A percentile compares a stretch with the other conserved stretches of the same genome.
Conservation (phyloP, 75 land plant genomes). For the Selaginella tamariscina region DNA sequence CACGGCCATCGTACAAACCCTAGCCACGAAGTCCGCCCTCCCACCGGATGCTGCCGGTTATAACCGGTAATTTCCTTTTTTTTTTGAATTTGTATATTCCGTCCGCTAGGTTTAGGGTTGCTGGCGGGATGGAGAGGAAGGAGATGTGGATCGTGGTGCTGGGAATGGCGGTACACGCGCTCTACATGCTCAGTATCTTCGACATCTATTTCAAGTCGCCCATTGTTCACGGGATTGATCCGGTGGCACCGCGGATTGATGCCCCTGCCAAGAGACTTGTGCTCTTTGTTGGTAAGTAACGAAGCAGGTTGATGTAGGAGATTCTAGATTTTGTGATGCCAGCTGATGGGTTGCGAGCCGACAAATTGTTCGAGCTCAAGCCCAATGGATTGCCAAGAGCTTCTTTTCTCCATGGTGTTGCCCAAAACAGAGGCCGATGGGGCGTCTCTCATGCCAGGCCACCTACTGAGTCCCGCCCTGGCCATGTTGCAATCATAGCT, state of each 20-base stretch:
- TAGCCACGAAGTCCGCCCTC: background rate
- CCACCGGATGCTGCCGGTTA: too few species aligned
- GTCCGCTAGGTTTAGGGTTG: background rate
- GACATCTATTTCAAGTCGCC: constrained; percentile 98
- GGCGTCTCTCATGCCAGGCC: constrained; percentile 97
- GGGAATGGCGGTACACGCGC: constrained; percentile 68
- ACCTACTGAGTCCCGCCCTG: constrained; percentile 97
- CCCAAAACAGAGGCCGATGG: constrained; percentile 72
- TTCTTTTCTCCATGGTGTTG: constrained; percentile 65
- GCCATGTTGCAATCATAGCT: constrained; percentile 93
- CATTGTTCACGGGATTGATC: constrained; percentile 91
- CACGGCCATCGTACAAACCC: background rate
- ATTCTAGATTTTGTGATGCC: constrained; percentile 19
- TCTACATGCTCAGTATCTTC: constrained; percentile 95
- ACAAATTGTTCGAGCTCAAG: constrained; percentile 88
- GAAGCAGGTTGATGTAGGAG: too few species aligned
- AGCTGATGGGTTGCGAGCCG: constrained; percentile 97
- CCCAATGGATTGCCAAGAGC: constrained; percentile 54
- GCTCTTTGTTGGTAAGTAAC: constrained; percentile 54
- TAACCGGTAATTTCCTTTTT: too few species aligned
- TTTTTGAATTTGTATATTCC: too few species aligned
- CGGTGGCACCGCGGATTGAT: constrained; percentile 47
- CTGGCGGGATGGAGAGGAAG: constrained; percentile 18
- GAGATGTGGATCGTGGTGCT: constrained; percentile 68
- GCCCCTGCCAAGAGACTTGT: constrained; percentile 91